These are phyloP conservation scores for Solanum pimpinellifolium DNA, from an alignment of 257 asterid genomes.

Conservation along the genomic window DNA sequence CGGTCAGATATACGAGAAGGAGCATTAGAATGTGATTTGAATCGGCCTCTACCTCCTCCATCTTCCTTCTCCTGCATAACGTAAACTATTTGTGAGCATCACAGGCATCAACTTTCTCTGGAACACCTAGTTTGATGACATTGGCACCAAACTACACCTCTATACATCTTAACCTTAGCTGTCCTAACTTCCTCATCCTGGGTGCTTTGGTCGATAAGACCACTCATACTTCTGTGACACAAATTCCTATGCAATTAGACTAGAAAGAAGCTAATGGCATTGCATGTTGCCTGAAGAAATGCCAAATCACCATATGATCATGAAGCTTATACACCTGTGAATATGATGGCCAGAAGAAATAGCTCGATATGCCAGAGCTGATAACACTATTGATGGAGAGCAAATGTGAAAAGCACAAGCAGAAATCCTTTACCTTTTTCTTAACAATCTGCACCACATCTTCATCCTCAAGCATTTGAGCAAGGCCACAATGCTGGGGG, in stretches of 20 bases:
- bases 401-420: background rate
- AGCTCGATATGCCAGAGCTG: background rate
- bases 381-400: background rate
- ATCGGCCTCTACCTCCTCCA: conserved; percentile 83
- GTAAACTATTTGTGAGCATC: background rate
- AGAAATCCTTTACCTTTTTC: conserved; percentile 60
- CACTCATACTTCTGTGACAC: background rate
- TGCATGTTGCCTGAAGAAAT: background rate
- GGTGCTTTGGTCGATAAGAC: background rate
- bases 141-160: background rate
- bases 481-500: conserved; percentile 95
- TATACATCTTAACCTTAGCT: background rate
- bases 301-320: background rate
- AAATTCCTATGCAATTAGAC: background rate
- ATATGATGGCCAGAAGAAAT: background rate
- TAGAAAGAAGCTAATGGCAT: background rate
- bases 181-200: background rate
- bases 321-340: background rate
- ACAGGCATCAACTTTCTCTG: background rate
- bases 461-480: conserved; percentile 82
- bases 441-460: conserved; percentile 96
- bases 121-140: background rate
- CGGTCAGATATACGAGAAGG: conserved; percentile 87
- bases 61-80: conserved; percentile 61
- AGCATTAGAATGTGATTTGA: conserved; percentile 79